Evolutionary conservation across 106 monocot genomes (phyloP).

Genomic region (Acorus calamus): DNA sequence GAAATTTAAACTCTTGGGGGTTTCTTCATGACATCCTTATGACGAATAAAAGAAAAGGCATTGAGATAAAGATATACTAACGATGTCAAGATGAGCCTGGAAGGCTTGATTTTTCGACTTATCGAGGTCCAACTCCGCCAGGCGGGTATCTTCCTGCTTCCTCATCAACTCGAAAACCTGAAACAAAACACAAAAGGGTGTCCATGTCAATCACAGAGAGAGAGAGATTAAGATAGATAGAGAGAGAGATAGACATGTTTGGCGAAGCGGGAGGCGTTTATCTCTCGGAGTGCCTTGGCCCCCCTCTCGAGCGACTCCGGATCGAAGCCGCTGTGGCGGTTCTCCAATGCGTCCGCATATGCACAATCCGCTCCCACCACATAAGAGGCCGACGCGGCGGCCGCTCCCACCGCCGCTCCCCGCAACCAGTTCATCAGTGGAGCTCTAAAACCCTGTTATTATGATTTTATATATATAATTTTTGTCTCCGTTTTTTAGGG

Average conservation of each 20-base stretch:
- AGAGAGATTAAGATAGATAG: not conserved
- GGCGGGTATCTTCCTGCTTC: constrained; percentile 76
- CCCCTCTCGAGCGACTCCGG: constrained; percentile 74
- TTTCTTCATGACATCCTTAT: not conserved
- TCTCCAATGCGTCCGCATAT: constrained; percentile 15
- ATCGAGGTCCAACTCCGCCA: constrained; percentile 55
- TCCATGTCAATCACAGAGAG: not conserved
- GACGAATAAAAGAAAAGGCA: not conserved
- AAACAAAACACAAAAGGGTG: not conserved
- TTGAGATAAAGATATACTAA: constrained; percentile 15
- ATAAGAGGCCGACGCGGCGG: constrained; percentile 10
- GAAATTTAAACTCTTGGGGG: too few relatives aligned
- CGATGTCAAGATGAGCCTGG: constrained; percentile 42
- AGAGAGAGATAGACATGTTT: constrained; percentile 45
- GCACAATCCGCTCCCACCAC: constrained; percentile 10
- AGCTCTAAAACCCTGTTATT: too few relatives aligned
- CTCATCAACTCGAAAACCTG: constrained; percentile 91
- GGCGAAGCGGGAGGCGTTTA: constrained; percentile 60
- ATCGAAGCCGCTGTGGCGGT: constrained; percentile 50
- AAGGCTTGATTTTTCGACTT: constrained; percentile 46
- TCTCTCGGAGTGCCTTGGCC: constrained; percentile 69
- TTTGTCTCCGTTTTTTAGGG: too few relatives aligned
- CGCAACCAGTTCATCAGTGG: constrained; percentile 2
- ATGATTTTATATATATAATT: too few relatives aligned
- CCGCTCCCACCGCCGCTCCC: constrained; percentile 11